Evolutionary conservation across 2,329 filamentous ascomycete species (phyloP), one percentile per base, ranked within the genome.

Genomic region (Colletotrichum liriopes): DNA sequence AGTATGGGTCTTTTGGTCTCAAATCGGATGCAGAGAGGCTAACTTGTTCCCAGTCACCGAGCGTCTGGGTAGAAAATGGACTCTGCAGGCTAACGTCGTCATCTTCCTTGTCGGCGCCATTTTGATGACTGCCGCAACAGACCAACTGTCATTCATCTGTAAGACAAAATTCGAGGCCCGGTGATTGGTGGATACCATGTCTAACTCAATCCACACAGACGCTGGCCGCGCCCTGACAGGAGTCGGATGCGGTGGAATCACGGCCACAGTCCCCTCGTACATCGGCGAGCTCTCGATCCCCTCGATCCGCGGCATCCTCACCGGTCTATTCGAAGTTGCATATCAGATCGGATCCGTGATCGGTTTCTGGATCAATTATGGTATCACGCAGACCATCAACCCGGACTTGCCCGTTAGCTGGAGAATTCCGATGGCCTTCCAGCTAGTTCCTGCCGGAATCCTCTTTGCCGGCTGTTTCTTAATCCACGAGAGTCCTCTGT

Each of bases 231-330:
- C 88, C 73, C 81, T 91, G 39, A 88, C 86, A 1, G 89, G 89
- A 1, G 84, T 88, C 76, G 89, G 87, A 20, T 85, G 89, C 62
- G 89, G 88, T 23, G 78, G 88, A 58, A 84, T 65, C 49, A 73
- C 85, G 18, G 89, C 88, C 77, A 88, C 86, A 6, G 87, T 92
- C 3, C 90, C 90, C 2, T 86, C 90, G 43, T 92, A 92, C 77
- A 89, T 91, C 68, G 88, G 89, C 23, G 90, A 92, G 77, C 86
- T 89, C 71, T 89, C 90, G 0, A 85, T 89, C 75, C 85, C 89
- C 0, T 86, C 86, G 5, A 89, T 86, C 68, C 86, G 90, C 76
- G 90, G 89, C 76, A 82, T 89, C 45, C 85, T 90, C 5, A 88
- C 88, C 18, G 88, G 88, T 23, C 78, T 89, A 54, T 88, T 84